These are phyloP conservation scores for Trichoderma atroviride DNA, from an alignment of 2,329 filamentous ascomycete species.

Conservation along the genomic window DNA sequence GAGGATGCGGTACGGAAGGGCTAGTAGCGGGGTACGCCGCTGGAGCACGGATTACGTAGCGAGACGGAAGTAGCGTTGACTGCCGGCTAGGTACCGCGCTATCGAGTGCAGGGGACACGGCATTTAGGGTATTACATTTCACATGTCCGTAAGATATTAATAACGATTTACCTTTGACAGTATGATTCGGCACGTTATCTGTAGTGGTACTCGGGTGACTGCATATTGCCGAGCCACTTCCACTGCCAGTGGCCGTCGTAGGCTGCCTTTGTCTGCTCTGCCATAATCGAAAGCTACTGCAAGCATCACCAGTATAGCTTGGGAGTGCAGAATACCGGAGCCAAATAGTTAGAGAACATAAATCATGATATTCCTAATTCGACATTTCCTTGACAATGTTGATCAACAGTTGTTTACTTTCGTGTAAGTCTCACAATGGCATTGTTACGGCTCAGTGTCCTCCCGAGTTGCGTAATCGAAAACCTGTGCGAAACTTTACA, in stretches of 20 bases:
- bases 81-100: neutral
- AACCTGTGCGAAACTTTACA: neutral
- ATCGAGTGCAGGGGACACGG: neutral
- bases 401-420: no score
- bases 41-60: neutral
- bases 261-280: neutral
- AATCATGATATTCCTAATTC: neutral
- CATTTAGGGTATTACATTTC: neutral
- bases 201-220: neutral
- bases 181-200: no score
- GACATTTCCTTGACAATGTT: neutral
- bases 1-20: neutral
- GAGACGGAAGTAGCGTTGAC: slow-evolving; percentile 3
- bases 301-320: neutral
- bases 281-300: neutral
- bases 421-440: neutral
- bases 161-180: neutral
- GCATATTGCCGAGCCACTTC: neutral
- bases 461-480: neutral
- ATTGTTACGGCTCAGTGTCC: neutral
- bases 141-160: neutral
- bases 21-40: slow-evolving; percentile 14
- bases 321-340: neutral
- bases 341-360: neutral
- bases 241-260: neutral